Base-by-base conservation (phyloP, 331 rosid genomes). In the Erythrophleum ivorense region DNA sequence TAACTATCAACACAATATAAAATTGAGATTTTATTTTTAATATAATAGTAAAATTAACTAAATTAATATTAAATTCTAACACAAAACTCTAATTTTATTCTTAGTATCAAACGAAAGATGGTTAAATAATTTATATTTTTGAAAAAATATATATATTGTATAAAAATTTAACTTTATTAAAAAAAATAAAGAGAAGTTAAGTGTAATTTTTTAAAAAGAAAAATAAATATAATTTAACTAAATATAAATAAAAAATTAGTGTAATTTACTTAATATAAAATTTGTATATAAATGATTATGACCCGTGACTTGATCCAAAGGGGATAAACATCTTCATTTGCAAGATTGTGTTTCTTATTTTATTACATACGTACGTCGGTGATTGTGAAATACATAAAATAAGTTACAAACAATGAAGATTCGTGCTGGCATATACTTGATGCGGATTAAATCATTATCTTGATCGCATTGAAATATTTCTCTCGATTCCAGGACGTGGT, bases 281-380 rank as follows among this genome's bases (percentile, higher is more conserved):
- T 7, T 5, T 45, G 48, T 10, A 77, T 19, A 19, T 73, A 8
- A 62, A 21, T 64, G 15, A 64, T 63, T n/a, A 64, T 34, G 11
- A 34, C 64, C 50, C 73, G 64, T 36, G 73, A 64, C 52, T 10
- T 34, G 48, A 49, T 31, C 48, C 52, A 38, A 16, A 43, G 5
- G 38, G 18, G 40, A n/a, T 10, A 40, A 55, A 74, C 78, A 74
- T 73, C 54, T 4, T 13, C 21, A 55, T 74, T 53, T 55, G 53
- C 19, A 13, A 38, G 68, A 57, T 57, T 75, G 54, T 75, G 21
- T 40, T 45, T 40, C 79, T n/a, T 19, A n/a, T 14, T 29, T 19
- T 19, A 7, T 40, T 67, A 67, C 19, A 50, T 49, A 49, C 33
- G 0, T 63, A 2, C 0, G 15, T 9, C 2, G 16, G 34, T 33